Conservation (phyloP, 345 rosid species). For the Hirschfeldia incana region DNA sequence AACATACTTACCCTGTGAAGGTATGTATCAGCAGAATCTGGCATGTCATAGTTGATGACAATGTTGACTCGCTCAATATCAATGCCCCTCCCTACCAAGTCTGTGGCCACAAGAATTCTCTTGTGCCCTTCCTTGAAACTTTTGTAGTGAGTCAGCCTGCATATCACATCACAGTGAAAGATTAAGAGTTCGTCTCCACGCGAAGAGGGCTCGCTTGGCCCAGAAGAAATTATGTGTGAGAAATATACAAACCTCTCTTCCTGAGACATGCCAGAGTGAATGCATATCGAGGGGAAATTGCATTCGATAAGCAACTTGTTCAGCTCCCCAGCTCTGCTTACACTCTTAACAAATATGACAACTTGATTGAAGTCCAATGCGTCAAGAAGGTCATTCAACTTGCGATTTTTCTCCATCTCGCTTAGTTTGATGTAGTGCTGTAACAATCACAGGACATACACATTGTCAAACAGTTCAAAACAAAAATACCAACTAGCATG, state of each 20-base stretch:
- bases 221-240: too few relatives aligned
- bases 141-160: constrained; percentile 93
- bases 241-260: constrained; percentile 74
- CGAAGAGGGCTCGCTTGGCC: not conserved
- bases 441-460: not conserved
- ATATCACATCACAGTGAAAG: not conserved
- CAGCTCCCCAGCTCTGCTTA: constrained; percentile 88
- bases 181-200: not conserved
- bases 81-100: constrained; percentile 94
- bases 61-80: constrained; percentile 98
- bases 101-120: constrained; percentile 96
- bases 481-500: not conserved
- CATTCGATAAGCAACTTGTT: constrained; percentile 94
- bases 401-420: constrained; percentile 95
- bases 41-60: constrained; percentile 99
- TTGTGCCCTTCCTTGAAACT: constrained; percentile 98
- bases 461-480: not conserved
- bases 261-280: constrained; percentile 99
- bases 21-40: constrained; percentile 97
- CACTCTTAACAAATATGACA: constrained; percentile 96
- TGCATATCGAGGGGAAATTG: constrained; percentile 96
- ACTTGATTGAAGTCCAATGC: constrained; percentile 99
- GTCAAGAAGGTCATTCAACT: constrained; percentile 95
- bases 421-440: constrained; percentile 98
- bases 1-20: constrained; percentile 72